These are phyloP conservation scores for maize (Zea mays) DNA, from an alignment of 176 grass and related monocot genomes.

Conservation along the genomic window DNA sequence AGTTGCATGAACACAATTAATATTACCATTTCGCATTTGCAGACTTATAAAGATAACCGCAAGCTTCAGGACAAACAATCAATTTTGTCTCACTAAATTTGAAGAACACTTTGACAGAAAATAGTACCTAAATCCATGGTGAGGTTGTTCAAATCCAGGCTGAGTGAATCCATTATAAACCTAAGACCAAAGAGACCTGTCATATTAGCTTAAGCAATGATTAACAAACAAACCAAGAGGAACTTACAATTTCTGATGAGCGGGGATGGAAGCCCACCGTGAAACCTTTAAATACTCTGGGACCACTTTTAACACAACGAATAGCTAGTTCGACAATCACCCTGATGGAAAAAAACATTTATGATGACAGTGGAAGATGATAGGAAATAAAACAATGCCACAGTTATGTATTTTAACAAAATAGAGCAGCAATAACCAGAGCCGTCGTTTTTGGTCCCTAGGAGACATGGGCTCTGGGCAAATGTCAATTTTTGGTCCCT, in stretches of 20 bases:
- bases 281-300: conserved; percentile 82
- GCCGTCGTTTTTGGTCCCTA: not conserved
- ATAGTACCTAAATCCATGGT: conserved; percentile 67
- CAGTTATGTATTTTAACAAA: conserved; percentile 13
- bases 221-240: conserved; percentile 16
- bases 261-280: conserved; percentile 84
- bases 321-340: conserved; percentile 76
- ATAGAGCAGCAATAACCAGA: conserved; percentile 19
- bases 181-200: conserved; percentile 48
- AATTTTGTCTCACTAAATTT: conserved; percentile 15
- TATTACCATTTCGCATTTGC: not conserved
- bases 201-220: conserved; percentile 11
- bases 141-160: conserved; percentile 73
- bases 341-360: conserved; percentile 37
- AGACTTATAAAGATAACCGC: not conserved
- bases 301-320: conserved; percentile 66
- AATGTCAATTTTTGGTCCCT: not conserved
- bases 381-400: not conserved
- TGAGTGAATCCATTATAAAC: conserved; percentile 91
- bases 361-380: not conserved
- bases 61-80: conserved; percentile 9
- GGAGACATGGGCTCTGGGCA: not conserved
- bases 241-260: conserved; percentile 83
- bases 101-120: not conserved
- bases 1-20: conserved; percentile 21